phyloP scores from a whole-genome alignment of 768 basidiomycete species.

The Psilocybe cyanescens region DNA sequence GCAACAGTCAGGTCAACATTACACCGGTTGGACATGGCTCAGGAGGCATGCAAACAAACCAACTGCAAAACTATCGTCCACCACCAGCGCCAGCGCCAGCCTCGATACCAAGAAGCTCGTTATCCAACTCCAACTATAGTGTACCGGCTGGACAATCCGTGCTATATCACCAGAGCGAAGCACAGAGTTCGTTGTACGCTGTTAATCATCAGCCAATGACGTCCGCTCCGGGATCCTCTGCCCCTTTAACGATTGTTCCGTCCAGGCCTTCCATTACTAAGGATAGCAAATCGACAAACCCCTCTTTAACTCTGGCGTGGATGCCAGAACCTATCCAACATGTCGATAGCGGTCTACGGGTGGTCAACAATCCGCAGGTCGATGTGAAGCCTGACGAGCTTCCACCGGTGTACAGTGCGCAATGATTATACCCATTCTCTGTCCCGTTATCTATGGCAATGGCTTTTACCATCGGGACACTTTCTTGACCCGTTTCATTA shows the following conservation, averaged over 20 bases:
- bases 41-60: background rate
- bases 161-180: slow-evolving; percentile 3
- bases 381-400: background rate
- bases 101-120: background rate
- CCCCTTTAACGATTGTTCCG: background rate
- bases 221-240: background rate
- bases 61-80: background rate
- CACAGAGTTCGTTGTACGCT: background rate
- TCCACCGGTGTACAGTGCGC: slow-evolving; percentile 5
- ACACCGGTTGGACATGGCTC: background rate
- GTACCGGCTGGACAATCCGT: slow-evolving; percentile 2
- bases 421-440: background rate
- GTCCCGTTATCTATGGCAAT: background rate
- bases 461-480: background rate
- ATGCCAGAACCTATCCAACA: slow-evolving; percentile 8
- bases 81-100: background rate
- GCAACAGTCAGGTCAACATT: background rate
- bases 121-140: background rate
- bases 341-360: slow-evolving; percentile 9
- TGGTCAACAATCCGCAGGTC: background rate
- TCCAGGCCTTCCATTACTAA: background rate
- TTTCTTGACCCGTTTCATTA: background rate
- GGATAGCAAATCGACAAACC: slow-evolving; percentile 2
- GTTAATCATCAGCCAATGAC: background rate
- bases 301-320: slow-evolving; percentile 2